Evolutionary conservation across 495 filamentous ascomycete genomes (phyloP).

Genomic region (Aspergillus ellipticus): DNA sequence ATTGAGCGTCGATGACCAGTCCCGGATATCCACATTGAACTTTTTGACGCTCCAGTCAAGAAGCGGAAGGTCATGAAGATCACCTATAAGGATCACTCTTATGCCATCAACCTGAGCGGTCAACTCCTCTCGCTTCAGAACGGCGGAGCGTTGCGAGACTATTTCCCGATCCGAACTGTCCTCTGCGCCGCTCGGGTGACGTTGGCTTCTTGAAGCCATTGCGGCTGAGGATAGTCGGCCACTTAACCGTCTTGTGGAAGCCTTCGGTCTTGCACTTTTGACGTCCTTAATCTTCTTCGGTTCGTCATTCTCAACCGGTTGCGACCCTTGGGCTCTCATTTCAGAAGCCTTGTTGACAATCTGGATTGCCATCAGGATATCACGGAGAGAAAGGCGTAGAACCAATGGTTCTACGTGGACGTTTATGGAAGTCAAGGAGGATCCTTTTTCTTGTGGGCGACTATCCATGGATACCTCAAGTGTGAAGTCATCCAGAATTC

Average conservation of each 20-base stretch:
- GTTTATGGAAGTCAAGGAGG: conserved; percentile 71
- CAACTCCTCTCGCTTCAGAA: conserved; percentile 78
- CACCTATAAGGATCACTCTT: conserved; percentile 88
- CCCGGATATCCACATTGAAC: conserved; percentile 75
- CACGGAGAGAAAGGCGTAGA: conserved; percentile 85
- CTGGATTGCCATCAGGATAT: conserved; percentile 90
- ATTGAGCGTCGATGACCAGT: conserved; percentile 86
- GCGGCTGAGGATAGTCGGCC: conserved; percentile 63
- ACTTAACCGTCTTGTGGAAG: conserved; percentile 51
- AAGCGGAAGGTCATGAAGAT: conserved; percentile 89
- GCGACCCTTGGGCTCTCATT: conserved; percentile 55
- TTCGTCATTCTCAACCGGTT: conserved; percentile 48
- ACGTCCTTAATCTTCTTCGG: conserved; percentile 64
- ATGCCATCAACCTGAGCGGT: conserved; percentile 82
- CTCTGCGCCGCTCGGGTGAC: conserved; percentile 32
- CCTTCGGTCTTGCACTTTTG: conserved; percentile 50
- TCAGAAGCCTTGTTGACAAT: conserved; percentile 92
- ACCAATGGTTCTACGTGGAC: conserved; percentile 89
- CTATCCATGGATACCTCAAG: conserved; percentile 85
- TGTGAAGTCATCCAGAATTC: conserved; percentile 95
- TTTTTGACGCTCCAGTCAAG: conserved; percentile 91
- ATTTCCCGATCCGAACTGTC: conserved; percentile 20
- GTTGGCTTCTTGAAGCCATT: conserved; percentile 36
- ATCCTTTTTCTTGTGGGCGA: conserved; percentile 59
- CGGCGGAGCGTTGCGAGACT: conserved; percentile 42